Evolutionary conservation across 2,329 filamentous ascomycete genomes (phyloP), one percentile per base, ranked within the genome.

Genomic region (Fusarium gaditjirri): DNA sequence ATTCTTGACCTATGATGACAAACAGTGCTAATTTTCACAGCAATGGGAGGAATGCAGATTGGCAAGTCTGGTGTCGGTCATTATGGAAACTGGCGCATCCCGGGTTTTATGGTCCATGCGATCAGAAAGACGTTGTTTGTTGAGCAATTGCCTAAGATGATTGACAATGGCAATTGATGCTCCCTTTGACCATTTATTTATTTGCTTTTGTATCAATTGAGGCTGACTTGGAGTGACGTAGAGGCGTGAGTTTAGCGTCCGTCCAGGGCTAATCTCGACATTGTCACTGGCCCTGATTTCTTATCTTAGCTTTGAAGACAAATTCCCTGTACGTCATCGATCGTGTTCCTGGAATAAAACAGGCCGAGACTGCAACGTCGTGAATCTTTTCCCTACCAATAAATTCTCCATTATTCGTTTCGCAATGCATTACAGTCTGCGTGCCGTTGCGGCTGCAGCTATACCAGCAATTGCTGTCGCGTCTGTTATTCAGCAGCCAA

Each of bases 401-500:
- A 10, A 16, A 9, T 19, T 8, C 8, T 46, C 14, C 5, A 27
- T 21, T 61, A 23, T 23, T 38, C 10, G 10, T 31, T 13, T 19
- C 23, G 21, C 41, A 23, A 74, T 74, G 72, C 23, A 44, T 55
- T 27, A 44, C 9, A 23, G 31, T n/a, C 49, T 75, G n/a, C 31
- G 49, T 39, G 42, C 25, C 21, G 49, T 64, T 14, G 61, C 42
- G 19, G 59, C 52, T 17, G 62, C 55, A 19, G 35, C 52, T 6
- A 13, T 75, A 5, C 64, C 42, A 1, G 43, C 61, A 23, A 50
- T 59, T 11, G 29, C 35, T 11, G 11, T 61, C 11, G 72, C 67
- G 1, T 71, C 64, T 4, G 54, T 61, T 5, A 43, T 65, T 21
- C 74, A 76, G 27, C 74, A 66, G 3, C 74, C 74, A 16, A 60